Conservation (phyloP, 306 rosid species). For the Prunus mira region DNA sequence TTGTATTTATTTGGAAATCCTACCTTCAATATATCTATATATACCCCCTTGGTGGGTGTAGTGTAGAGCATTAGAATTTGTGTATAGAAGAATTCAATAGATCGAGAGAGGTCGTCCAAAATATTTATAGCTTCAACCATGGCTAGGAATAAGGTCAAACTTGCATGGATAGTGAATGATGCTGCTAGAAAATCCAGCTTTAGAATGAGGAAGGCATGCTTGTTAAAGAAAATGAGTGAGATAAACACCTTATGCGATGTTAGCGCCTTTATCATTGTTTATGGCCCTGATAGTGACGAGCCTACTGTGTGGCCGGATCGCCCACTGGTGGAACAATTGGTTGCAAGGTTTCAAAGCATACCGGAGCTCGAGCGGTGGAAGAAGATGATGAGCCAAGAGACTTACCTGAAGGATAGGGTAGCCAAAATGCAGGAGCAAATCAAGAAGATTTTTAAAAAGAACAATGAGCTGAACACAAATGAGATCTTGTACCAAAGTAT, state of each 20-base stretch:
- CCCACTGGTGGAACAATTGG: not conserved
- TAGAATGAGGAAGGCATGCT: slow-evolving; percentile 31
- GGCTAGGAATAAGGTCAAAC: slow-evolving; percentile 37
- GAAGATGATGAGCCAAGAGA: not conserved
- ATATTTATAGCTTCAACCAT: not conserved
- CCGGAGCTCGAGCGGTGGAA: not conserved
- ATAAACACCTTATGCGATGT: slow-evolving; percentile 36
- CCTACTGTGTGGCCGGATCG: slow-evolving; percentile 30
- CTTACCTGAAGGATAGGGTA: not conserved
- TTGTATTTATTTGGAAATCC: too few species aligned
- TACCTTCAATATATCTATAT: not conserved
- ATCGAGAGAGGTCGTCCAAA: too few species aligned
- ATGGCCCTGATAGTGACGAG: slow-evolving; percentile 10
- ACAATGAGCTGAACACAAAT: not conserved
- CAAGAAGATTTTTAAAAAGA: not conserved
- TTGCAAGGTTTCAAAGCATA: not conserved
- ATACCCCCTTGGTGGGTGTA: not conserved
- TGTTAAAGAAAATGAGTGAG: slow-evolving; percentile 38
- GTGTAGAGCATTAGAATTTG: not conserved
- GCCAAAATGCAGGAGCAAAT: not conserved
- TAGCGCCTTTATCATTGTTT: slow-evolving; percentile 20
- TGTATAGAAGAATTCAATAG: too few species aligned
- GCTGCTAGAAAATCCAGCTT: slow-evolving; percentile 38
- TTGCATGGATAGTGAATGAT: slow-evolving; percentile 30
- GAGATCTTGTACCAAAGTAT: not conserved